A percentile compares a stretch with the other conserved stretches of the same genome.
These are phyloP conservation scores for Pleurozium schreberi DNA, from an alignment of 225 moss, liverwort and hornwort genomes.

Conservation along the genomic window DNA sequence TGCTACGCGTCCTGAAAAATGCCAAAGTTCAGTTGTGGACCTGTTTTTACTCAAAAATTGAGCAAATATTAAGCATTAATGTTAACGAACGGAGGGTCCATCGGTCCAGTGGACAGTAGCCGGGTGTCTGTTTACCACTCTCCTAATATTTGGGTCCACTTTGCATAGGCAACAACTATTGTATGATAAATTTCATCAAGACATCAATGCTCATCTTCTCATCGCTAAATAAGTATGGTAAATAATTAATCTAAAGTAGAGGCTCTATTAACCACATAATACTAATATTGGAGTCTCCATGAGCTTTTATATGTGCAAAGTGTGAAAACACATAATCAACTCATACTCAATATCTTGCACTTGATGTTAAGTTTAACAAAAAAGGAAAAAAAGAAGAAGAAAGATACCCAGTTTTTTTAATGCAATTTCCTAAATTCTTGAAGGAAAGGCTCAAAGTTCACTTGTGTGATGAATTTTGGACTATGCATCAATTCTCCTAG, in stretches of 20 bases:
- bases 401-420: background rate
- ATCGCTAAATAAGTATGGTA: background rate
- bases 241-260: background rate
- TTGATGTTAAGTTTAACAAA: background rate
- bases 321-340: background rate
- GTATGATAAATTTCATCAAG: background rate
- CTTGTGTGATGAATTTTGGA: too few relatives aligned
- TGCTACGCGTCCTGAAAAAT: too few relatives aligned
- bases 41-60: too few relatives aligned
- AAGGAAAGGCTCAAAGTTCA: background rate
- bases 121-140: too few relatives aligned
- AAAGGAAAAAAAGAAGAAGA: too few relatives aligned
- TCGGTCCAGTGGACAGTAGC: too few relatives aligned
- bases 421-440: background rate
- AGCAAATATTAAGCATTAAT: too few relatives aligned
- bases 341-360: background rate
- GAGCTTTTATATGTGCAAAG: background rate
- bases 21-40: too few relatives aligned
- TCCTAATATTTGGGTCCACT: background rate
- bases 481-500: background rate
- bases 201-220: background rate
- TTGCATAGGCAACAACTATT: background rate
- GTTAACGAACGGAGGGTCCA: too few relatives aligned
- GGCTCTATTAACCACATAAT: background rate
- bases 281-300: background rate